Evolutionary conservation across 106 monocot genomes (phyloP).

Genomic region (Dendrobium catenatum): DNA sequence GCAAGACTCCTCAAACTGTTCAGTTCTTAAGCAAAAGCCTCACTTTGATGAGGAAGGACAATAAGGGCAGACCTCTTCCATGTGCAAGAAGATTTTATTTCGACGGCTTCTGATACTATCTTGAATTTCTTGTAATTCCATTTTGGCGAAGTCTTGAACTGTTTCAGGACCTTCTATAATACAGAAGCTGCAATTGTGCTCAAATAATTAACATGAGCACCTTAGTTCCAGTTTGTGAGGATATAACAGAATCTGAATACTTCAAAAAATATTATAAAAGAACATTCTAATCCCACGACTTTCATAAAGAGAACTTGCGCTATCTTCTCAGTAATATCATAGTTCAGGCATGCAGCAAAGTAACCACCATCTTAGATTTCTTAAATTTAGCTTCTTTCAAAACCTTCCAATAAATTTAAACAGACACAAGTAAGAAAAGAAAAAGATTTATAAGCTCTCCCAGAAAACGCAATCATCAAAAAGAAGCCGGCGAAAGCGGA

Average conservation of each 20-base stretch:
- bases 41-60: constrained; percentile 58
- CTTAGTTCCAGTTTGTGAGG: background rate
- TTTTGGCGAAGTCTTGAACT: constrained; percentile 26
- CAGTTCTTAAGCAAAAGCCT: constrained; percentile 67
- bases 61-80: constrained; percentile 75
- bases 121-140: constrained; percentile 78
- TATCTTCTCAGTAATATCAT: background rate
- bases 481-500: background rate
- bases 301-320: background rate
- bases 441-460: background rate
- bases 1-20: constrained; percentile 13
- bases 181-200: constrained; percentile 57
- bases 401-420: background rate
- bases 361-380: background rate
- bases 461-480: background rate
- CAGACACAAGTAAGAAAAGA: background rate
- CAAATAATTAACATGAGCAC: background rate
- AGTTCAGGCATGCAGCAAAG: background rate
- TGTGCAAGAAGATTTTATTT: constrained; percentile 97
- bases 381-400: background rate
- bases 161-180: constrained; percentile 50
- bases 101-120: constrained; percentile 87
- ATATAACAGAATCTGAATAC: background rate
- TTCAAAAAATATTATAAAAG: background rate
- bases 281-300: background rate